Percentiles rank a stretch among this genome's conserved stretches.
These are phyloP conservation scores for Emmonsiellopsis sp. DNA, from an alignment of 2,329 filamentous ascomycete species.

Conservation along the genomic window DNA sequence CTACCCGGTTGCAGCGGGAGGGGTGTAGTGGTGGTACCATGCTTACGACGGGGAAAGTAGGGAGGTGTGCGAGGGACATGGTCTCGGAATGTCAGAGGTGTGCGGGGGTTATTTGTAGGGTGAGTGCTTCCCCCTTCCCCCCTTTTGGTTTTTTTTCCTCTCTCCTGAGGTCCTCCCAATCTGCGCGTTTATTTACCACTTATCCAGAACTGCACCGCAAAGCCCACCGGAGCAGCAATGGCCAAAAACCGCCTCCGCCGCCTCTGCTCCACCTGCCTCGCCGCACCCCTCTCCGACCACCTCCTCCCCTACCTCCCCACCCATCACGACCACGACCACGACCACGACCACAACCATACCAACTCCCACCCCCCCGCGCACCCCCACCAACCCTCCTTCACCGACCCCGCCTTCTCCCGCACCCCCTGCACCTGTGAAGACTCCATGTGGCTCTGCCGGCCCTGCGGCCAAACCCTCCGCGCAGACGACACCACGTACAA, in stretches of 20 bases:
- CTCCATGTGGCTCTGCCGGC: conserved; percentile 72
- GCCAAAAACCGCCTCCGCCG: conserved; percentile 71
- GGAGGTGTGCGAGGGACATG: conserved; percentile 77
- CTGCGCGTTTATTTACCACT: not conserved
- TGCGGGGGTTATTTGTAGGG: conserved; percentile 68
- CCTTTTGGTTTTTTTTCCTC: not conserved
- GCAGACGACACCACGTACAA: conserved; percentile 50
- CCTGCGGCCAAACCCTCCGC: conserved; percentile 64
- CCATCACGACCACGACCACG: not conserved
- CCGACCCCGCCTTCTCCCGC: conserved; percentile 41
- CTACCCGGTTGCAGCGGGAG: conserved; percentile 31
- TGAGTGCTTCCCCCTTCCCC: conserved; percentile 38
- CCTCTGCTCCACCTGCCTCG: conserved; percentile 66
- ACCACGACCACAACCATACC: not conserved
- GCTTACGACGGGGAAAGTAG: conserved; percentile 57
- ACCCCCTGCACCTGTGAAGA: conserved; percentile 50
- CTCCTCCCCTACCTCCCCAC: conserved; percentile 20
- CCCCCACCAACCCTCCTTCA: conserved; percentile 32
- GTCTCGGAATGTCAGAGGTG: conserved; percentile 77
- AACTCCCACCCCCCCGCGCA: not conserved
- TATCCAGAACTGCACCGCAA: conserved; percentile 76
- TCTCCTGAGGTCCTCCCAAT: not conserved
- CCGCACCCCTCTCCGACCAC: conserved; percentile 51
- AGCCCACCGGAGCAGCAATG: conserved; percentile 60
- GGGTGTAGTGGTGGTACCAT: conserved; percentile 24